Evolutionary conservation across 2,329 filamentous ascomycete genomes (phyloP), one percentile per base, ranked within the genome.

Genomic region (Exophiala aquamarina): DNA sequence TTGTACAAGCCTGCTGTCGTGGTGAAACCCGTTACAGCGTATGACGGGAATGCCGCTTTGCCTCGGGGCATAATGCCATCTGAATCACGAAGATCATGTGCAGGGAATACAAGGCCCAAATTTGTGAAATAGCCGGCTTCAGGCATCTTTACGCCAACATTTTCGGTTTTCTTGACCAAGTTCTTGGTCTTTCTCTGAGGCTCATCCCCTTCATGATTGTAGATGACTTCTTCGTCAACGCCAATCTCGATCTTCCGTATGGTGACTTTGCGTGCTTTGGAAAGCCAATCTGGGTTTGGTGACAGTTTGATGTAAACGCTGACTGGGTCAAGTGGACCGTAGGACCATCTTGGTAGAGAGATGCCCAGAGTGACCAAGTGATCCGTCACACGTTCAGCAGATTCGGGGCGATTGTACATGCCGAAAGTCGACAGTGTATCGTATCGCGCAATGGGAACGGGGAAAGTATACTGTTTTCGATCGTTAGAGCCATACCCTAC

Each of bases 151-250:
- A 87, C 81, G 41, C 88, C 87, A 21, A 98, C 84, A 1, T 76
- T 73, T 61, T 96, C 89, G 1, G 85, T 85, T 59, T 92, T 87
- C 66, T 90, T 93, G 19, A 87, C 85, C 56, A 98, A 74, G 47
- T 84, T 87, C 68, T 95, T 96, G 58, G 89, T 75, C 68, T 95
- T 96, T 57, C 89, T 88, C 23, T 87, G 87, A 20, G 91, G 90
- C 65, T 97, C 93, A 63, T 97, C 93, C 39, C 93, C 93, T 69
- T 97, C 92, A 21, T 93, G 93, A 58, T 98, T 97, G 70, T 88
- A 98, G n/a, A 93, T 94, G 49, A 97, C 95, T 65, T 97, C 92
- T 69, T 98, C 93, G 63, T 97, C 93, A 59, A 98, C 94, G 10
- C 83, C 83, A 33, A 97, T 84, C 1, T 90, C 95, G 58, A 98